Percentiles rank a stretch among this genome's conserved stretches.
Conservation (phyloP, 148 eudicot genomes). For the Selenicereus undatus region DNA sequence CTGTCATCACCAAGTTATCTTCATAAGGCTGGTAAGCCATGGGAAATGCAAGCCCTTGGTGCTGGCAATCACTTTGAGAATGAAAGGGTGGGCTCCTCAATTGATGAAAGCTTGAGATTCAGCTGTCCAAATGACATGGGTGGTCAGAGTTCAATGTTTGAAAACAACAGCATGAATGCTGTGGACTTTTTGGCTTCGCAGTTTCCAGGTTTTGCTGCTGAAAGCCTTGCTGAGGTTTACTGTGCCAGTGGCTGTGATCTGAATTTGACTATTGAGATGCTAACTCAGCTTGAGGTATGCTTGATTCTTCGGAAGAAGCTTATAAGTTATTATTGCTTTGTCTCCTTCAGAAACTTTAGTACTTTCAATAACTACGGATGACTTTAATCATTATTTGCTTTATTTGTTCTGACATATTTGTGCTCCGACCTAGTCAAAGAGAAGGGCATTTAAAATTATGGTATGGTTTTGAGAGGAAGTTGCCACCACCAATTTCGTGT, state of each 20-base stretch:
- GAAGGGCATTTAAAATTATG: not conserved
- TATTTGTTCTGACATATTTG: not conserved
- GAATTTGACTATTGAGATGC: conserved; percentile 81
- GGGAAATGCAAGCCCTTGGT: conserved; percentile 50
- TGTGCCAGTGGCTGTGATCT: conserved; percentile 82
- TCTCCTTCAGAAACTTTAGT: not conserved
- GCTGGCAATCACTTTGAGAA: conserved; percentile 45
- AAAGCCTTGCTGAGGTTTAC: conserved; percentile 87
- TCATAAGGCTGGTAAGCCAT: conserved; percentile 39
- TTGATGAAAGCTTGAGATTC: conserved; percentile 35
- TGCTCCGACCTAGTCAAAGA: not conserved
- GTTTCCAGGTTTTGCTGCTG: conserved; percentile 93
- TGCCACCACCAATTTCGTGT: not conserved
- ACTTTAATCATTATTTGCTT: conserved; percentile 2
- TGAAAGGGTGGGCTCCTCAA: conserved; percentile 38
- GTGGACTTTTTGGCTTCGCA: conserved; percentile 73
- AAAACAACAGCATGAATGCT: conserved; percentile 44
- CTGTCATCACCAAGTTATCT: conserved; percentile 45
- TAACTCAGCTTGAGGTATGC: conserved; percentile 93
- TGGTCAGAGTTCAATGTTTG: conserved; percentile 38
- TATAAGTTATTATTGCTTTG: not conserved
- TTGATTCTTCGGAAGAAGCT: conserved; percentile 7
- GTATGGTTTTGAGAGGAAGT: not conserved
- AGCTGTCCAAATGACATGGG: conserved; percentile 36
- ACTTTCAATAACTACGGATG: not conserved